Base-by-base conservation (phyloP, 768 basidiomycete species). In the Rhizopogon rudus region DNA sequence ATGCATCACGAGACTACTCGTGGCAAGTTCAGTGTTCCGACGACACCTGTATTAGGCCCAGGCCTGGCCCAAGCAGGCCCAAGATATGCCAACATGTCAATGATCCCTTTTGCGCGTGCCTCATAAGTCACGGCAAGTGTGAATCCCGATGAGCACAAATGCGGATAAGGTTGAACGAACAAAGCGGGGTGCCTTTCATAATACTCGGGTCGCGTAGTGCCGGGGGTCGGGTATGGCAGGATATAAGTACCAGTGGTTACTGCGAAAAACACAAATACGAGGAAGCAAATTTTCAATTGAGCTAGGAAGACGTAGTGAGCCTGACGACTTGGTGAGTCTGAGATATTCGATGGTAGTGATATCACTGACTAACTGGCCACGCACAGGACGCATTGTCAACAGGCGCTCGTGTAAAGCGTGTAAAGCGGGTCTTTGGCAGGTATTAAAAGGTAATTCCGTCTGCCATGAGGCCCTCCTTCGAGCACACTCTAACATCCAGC, bases 351-450 rank as follows among this genome's bases (percentile, higher is more conserved):
- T 13, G 20, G 25, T 20, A 12, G 5, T 17, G 8, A 46, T 2
- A 31, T 29, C 4, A 29, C 43, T 51, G 17, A 44, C 8, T 5
- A 6, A 33, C 9, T 7, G 29, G 44, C 31, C 14, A 25, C 9
- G 31, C 31, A 16, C 31, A 53, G 52, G 28, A 48, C 45, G 46
- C 52, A 53, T 51, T 53, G 45, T 35, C 45, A 33, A 31, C 52
- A 20, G 42, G 51, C 10, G 52, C 22, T 45, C 8, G 35, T 37
- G 35, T 51, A 43, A 46, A 53, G 31, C 52, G 52, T 53, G 52
- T 53, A 53, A 51, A 53, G 52, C 52, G 51, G 43, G 16, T 50
- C 17, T 49, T 48, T 49, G 10, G 48, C 33, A 37, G 20, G 35
- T 20, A 37, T 49, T 49, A 37, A 37, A 49, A 49, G 33, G 48